Conservation (phyloP, 2,329 filamentous ascomycete species). For the Penicillium sp. region DNA sequence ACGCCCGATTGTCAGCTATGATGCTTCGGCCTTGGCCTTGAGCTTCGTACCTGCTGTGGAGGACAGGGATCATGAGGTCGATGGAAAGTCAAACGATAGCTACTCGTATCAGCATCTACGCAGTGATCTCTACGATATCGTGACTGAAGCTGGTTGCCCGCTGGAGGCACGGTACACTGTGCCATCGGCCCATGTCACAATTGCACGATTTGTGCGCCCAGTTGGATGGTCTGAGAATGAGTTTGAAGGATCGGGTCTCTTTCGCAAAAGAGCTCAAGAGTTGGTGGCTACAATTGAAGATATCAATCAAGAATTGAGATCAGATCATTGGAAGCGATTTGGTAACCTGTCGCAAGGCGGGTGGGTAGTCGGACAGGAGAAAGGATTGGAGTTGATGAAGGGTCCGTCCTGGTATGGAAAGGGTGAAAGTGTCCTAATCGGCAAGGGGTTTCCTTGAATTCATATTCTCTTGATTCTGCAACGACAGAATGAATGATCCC, state of each 20-base stretch:
- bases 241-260: slow-evolving; percentile 43
- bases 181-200: slow-evolving; percentile 86
- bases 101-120: slow-evolving; percentile 94
- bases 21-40: slow-evolving; percentile 82
- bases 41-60: slow-evolving; percentile 82
- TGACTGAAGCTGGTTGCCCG: slow-evolving; percentile 66
- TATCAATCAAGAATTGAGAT: slow-evolving; percentile 76
- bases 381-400: slow-evolving; percentile 74
- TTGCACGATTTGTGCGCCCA: slow-evolving; percentile 77
- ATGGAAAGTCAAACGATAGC: slow-evolving; percentile 59
- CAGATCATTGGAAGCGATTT: slow-evolving; percentile 69
- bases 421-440: slow-evolving; percentile 69
- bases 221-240: slow-evolving; percentile 57
- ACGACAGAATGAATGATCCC: not conserved
- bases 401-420: slow-evolving; percentile 88
- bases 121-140: slow-evolving; percentile 72
- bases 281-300: slow-evolving; percentile 75
- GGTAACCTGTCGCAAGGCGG: slow-evolving; percentile 62
- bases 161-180: slow-evolving; percentile 84
- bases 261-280: slow-evolving; percentile 62
- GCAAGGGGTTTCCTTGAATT: slow-evolving; percentile 54
- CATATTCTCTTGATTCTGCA: not conserved
- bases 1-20: slow-evolving; percentile 82
- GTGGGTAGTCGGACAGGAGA: slow-evolving; percentile 88
- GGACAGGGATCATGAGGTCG: slow-evolving; percentile 54